Conservation (phyloP, 2,329 filamentous ascomycete genomes). For the Lachnum nothofagi region DNA sequence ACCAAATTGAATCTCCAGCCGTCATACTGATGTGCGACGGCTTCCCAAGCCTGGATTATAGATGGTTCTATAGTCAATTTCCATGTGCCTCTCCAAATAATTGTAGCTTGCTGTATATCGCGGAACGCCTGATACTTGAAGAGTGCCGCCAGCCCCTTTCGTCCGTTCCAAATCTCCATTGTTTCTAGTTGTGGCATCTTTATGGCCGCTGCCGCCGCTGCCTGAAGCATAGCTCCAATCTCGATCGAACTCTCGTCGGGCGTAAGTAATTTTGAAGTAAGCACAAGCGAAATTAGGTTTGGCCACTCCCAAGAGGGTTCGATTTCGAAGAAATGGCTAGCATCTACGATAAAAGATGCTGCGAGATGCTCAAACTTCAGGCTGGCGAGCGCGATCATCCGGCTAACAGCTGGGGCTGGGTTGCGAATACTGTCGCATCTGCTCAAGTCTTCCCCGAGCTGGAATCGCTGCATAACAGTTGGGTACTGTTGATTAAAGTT, state of each 20-base stretch:
- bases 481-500: slow-evolving; percentile 34
- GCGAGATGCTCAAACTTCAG: slow-evolving; percentile 19
- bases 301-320: slow-evolving; percentile 24
- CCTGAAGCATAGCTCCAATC: slow-evolving; percentile 14
- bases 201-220: slow-evolving; percentile 20
- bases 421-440: slow-evolving; percentile 21
- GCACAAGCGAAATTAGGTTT: slow-evolving; percentile 19
- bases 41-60: slow-evolving; percentile 23
- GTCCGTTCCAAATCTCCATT: slow-evolving; percentile 24
- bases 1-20: slow-evolving; percentile 16
- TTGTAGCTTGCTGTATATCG: slow-evolving; percentile 16
- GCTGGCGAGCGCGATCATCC: slow-evolving; percentile 15
- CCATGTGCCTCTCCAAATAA: slow-evolving; percentile 28
- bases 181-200: slow-evolving; percentile 23
- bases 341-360: slow-evolving; percentile 22
- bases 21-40: slow-evolving; percentile 19
- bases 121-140: slow-evolving; percentile 19
- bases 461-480: slow-evolving; percentile 1
- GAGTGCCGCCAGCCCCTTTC: slow-evolving; percentile 19
- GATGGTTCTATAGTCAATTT: slow-evolving; percentile 20
- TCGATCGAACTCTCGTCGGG: slow-evolving; percentile 20
- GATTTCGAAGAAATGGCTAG: slow-evolving; percentile 18
- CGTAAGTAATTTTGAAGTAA: slow-evolving; percentile 24
- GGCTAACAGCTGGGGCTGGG: slow-evolving; percentile 22
- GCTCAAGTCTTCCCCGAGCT: slow-evolving; percentile 3